Evolutionary conservation across 176 grass and related monocot species (phyloP).

Genomic region (Cenchrus purpureus): DNA sequence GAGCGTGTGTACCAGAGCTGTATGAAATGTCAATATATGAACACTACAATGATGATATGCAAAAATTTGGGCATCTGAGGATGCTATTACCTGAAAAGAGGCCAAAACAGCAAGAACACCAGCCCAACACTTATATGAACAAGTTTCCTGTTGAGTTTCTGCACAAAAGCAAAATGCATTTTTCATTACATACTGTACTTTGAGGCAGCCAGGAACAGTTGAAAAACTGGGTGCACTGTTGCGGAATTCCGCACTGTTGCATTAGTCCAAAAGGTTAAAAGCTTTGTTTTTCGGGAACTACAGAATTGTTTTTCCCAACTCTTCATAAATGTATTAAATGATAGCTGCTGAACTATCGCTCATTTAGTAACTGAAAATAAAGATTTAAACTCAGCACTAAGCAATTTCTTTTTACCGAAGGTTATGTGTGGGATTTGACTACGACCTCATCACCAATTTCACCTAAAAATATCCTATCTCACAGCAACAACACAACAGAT

Average conservation of each 20-base stretch:
- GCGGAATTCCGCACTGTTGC: not conserved
- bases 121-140: constrained; percentile 86
- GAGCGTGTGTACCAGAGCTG: constrained; percentile 69
- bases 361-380: not conserved
- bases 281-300: not conserved
- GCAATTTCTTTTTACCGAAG: not conserved
- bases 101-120: constrained; percentile 92
- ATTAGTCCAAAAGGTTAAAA: not conserved
- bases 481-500: not conserved
- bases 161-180: constrained; percentile 28
- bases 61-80: not conserved
- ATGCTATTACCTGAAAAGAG: constrained; percentile 75
- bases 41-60: constrained; percentile 1
- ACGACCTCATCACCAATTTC: not conserved
- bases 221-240: not conserved
- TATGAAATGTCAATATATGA: constrained; percentile 44
- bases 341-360: not conserved
- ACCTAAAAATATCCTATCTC: not conserved
- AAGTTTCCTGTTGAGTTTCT: constrained; percentile 92
- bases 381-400: not conserved
- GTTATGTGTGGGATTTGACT: not conserved
- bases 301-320: not conserved
- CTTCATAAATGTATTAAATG: not conserved
- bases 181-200: not conserved
- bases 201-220: not conserved